These are phyloP conservation scores for Penicillium daleae DNA, from an alignment of 495 filamentous ascomycete species.

Conservation along the genomic window DNA sequence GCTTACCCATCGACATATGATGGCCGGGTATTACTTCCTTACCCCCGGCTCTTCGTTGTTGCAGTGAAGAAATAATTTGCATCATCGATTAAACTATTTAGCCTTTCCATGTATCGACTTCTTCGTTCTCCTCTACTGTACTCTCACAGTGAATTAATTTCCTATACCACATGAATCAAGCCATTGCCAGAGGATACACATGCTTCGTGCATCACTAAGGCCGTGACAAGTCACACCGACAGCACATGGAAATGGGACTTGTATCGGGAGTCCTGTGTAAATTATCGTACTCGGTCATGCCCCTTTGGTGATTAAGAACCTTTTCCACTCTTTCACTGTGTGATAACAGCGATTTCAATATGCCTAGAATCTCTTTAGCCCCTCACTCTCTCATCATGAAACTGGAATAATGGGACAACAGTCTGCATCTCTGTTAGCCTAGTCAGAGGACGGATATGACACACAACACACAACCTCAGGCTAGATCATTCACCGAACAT, in stretches of 20 bases:
- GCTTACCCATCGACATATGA: conserved; percentile 43
- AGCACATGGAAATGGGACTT: no score
- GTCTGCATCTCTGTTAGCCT: not conserved
- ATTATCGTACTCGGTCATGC: no score
- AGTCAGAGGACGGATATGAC: not conserved
- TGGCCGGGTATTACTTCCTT: conserved; percentile 51
- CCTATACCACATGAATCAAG: not conserved
- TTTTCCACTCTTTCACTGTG: no score
- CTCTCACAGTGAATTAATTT: not conserved
- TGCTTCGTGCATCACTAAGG: no score
- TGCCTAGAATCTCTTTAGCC: no score
- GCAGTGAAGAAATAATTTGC: conserved; percentile 36
- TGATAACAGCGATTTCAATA: no score
- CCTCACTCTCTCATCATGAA: not conserved
- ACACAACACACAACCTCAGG: no score
- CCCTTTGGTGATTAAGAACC: no score
- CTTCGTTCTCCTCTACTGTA: not conserved
- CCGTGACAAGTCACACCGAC: no score
- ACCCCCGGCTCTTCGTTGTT: conserved; percentile 54
- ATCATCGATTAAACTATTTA: not conserved
- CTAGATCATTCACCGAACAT: not conserved
- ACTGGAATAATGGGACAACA: no score
- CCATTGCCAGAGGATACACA: not conserved
- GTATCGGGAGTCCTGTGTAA: no score
- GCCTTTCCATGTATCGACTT: not conserved